phyloP scores from a whole-genome alignment of 169 alveolate genomes.

The Theileria orientalis region DNA sequence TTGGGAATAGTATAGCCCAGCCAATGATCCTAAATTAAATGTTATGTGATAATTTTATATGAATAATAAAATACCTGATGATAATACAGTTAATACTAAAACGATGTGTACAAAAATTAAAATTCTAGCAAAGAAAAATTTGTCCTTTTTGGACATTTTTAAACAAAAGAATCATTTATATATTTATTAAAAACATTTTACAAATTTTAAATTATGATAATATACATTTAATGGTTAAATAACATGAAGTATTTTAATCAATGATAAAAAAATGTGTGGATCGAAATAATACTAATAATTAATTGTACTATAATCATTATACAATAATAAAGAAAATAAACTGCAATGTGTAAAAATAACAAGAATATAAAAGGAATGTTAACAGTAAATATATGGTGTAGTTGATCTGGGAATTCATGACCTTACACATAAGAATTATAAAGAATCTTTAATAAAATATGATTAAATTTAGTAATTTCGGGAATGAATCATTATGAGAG shows the following conservation, averaged over 20 bases:
- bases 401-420: not conserved
- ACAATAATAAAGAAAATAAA: no score
- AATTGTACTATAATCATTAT: not conserved
- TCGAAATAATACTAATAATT: not conserved
- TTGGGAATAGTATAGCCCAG: slow-evolving; percentile 17
- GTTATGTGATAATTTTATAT: not conserved
- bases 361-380: not conserved
- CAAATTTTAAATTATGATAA: not conserved
- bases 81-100: not conserved
- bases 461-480: not conserved
- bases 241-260: not conserved
- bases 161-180: not conserved
- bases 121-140: not conserved
- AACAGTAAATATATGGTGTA: not conserved
- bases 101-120: slow-evolving; percentile 10
- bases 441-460: not conserved
- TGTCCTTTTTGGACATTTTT: not conserved
- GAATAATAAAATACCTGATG: not conserved
- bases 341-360: not conserved
- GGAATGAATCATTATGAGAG: slow-evolving; percentile 33
- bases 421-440: not conserved
- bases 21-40: slow-evolving; percentile 17
- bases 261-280: not conserved
- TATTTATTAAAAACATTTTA: not conserved
- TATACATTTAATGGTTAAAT: not conserved